Conservation (phyloP, 495 filamentous ascomycete species). For the Evernia prunastri region DNA sequence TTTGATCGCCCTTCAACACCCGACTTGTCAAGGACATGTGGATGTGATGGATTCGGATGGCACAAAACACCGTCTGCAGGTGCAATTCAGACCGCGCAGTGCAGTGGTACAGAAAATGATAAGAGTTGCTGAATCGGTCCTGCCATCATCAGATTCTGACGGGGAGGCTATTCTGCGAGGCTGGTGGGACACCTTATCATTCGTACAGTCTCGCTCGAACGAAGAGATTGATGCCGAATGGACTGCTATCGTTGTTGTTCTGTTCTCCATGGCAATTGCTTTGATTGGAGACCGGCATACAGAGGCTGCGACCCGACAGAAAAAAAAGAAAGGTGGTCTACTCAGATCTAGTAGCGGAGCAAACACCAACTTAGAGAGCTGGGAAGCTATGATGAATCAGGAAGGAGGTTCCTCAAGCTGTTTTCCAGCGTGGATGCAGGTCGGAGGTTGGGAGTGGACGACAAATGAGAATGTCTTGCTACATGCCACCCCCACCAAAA, state of each 20-base stretch:
- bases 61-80: conserved; percentile 55
- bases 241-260: conserved; percentile 65
- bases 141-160: conserved; percentile 49
- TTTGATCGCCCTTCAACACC: conserved; percentile 39
- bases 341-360: conserved; percentile 56
- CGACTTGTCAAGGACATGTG: conserved; percentile 48
- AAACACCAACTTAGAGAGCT: conserved; percentile 50
- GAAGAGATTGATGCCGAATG: conserved; percentile 61
- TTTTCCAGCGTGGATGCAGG: conserved; percentile 58
- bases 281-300: conserved; percentile 38
- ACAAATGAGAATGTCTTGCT: conserved; percentile 43
- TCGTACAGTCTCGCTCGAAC: conserved; percentile 49
- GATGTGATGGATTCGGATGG: conserved; percentile 58
- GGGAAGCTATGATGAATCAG: conserved; percentile 54
- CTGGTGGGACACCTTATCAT: conserved; percentile 73
- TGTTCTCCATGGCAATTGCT: conserved; percentile 57
- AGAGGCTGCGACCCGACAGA: conserved; percentile 34
- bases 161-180: conserved; percentile 60
- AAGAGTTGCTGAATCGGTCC: conserved; percentile 53
- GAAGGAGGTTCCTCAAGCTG: conserved; percentile 52
- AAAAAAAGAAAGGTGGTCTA: conserved; percentile 45
- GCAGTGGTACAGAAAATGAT: conserved; percentile 53
- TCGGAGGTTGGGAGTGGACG: conserved; percentile 68
- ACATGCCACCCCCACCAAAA: conserved; percentile 5
- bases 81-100: conserved; percentile 60